A percentile compares a stretch with the other conserved stretches of the same genome.
Evolutionary conservation across 129 eudicot genomes (phyloP).

Genomic region (Glebionis coronaria): DNA sequence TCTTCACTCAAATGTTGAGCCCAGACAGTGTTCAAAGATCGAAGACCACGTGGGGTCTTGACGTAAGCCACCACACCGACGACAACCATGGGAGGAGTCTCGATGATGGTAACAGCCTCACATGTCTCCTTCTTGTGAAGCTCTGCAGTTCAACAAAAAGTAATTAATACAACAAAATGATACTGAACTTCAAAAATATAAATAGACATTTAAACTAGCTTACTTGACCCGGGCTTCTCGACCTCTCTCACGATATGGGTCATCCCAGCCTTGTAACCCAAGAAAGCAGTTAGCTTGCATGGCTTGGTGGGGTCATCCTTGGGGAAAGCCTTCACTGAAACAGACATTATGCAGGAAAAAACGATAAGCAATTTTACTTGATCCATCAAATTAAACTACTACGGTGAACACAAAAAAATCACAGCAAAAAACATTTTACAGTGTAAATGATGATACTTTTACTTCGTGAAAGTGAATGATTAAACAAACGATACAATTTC

Average conservation of each 20-base stretch:
- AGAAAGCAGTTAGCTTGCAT: slow-evolving; percentile 46
- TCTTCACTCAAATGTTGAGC: slow-evolving; percentile 76
- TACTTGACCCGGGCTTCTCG: slow-evolving; percentile 56
- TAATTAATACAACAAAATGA: background rate
- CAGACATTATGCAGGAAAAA: background rate
- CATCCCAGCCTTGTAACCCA: slow-evolving; percentile 62
- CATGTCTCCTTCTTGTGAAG: slow-evolving; percentile 85
- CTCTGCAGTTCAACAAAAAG: slow-evolving; percentile 24
- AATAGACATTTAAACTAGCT: background rate
- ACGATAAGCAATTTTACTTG: background rate
- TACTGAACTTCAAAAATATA: background rate
- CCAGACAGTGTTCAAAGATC: slow-evolving; percentile 70
- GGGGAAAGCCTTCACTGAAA: slow-evolving; percentile 52
- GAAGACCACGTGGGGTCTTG: slow-evolving; percentile 61
- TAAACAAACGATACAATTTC: too few species aligned
- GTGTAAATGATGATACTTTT: too few species aligned
- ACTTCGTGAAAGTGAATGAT: too few species aligned
- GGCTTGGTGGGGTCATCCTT: slow-evolving; percentile 52
- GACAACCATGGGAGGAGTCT: slow-evolving; percentile 72
- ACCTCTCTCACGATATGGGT: slow-evolving; percentile 53
- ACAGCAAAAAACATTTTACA: too few species aligned
- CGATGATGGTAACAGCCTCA: slow-evolving; percentile 73
- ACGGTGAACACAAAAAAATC: too few species aligned
- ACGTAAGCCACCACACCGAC: slow-evolving; percentile 80
- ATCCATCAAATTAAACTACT: too few species aligned